Evolutionary conservation across 306 rosid genomes (phyloP).

Genomic region (Malus sieversii): DNA sequence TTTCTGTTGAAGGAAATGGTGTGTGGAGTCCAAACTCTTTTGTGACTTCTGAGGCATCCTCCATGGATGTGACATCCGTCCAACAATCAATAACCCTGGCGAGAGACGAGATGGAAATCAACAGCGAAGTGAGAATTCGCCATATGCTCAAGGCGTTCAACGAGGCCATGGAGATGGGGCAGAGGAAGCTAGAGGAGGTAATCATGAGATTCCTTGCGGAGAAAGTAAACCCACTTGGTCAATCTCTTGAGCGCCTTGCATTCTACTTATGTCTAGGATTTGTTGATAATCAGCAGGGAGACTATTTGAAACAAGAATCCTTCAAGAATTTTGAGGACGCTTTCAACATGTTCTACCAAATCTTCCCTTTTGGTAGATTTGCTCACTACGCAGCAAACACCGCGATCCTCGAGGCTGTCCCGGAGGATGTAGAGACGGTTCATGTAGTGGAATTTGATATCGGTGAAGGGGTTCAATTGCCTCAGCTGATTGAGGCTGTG

Average conservation of each 20-base stretch:
- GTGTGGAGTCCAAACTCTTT: slow-evolving; percentile 46
- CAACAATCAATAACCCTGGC: slow-evolving; percentile 34
- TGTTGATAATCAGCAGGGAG: slow-evolving; percentile 2
- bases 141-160: slow-evolving; percentile 44
- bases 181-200: slow-evolving; percentile 30
- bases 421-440: slow-evolving; percentile 35
- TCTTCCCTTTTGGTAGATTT: slow-evolving; percentile 33
- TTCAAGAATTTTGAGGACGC: slow-evolving; percentile 23
- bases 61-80: slow-evolving; percentile 10
- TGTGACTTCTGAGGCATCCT: slow-evolving; percentile 32
- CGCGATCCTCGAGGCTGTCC: slow-evolving; percentile 40
- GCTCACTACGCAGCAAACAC: slow-evolving; percentile 51
- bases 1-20: slow-evolving; percentile 19
- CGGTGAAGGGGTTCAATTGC: slow-evolving; percentile 49
- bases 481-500: slow-evolving; percentile 33
- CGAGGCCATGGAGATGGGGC: slow-evolving; percentile 40
- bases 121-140: slow-evolving; percentile 27
- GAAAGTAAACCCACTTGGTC: slow-evolving; percentile 43
- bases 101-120: slow-evolving; percentile 33
- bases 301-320: slow-evolving; percentile 46
- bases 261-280: slow-evolving; percentile 35
- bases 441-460: slow-evolving; percentile 45
- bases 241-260: slow-evolving; percentile 41
- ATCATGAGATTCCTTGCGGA: slow-evolving; percentile 33
- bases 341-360: slow-evolving; percentile 36